phyloP scores from a whole-genome alignment of 306 rosid species.

The Trichosanthes truncata region DNA sequence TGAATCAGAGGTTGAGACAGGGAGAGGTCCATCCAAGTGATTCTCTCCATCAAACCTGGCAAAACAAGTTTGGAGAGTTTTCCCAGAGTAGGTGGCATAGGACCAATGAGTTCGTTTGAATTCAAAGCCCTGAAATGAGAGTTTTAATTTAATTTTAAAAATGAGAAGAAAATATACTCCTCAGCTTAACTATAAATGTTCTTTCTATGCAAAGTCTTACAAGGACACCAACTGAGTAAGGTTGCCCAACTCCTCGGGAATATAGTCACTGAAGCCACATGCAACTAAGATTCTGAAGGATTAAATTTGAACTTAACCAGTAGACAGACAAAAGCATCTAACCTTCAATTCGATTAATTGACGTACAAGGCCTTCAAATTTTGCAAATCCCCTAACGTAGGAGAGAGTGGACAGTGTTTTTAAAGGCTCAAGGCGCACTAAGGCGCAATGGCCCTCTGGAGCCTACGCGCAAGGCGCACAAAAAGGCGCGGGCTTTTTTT shows the following conservation, averaged over 20 bases:
- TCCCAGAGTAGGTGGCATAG: conserved; percentile 29
- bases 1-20: conserved; percentile 13
- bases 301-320: neutral
- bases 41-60: conserved; percentile 37
- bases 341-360: too few relatives aligned
- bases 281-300: conserved; percentile 41
- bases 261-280: conserved; percentile 53
- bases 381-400: conserved; percentile 26
- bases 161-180: too few relatives aligned
- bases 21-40: conserved; percentile 22
- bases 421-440: too few relatives aligned
- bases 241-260: conserved; percentile 57
- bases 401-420: conserved; percentile 19
- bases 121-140: conserved; percentile 29
- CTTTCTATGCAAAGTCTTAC: conserved; percentile 24
- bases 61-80: conserved; percentile 25
- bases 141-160: neutral
- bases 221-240: conserved; percentile 32
- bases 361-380: conserved; percentile 23
- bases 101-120: conserved; percentile 21
- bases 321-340: too few relatives aligned
- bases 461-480: too few relatives aligned
- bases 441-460: too few relatives aligned
- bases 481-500: too few relatives aligned
- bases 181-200: too few relatives aligned